Base-by-base conservation (phyloP, 805 yeast genomes). In the Aciculoconidium aculeatum region DNA sequence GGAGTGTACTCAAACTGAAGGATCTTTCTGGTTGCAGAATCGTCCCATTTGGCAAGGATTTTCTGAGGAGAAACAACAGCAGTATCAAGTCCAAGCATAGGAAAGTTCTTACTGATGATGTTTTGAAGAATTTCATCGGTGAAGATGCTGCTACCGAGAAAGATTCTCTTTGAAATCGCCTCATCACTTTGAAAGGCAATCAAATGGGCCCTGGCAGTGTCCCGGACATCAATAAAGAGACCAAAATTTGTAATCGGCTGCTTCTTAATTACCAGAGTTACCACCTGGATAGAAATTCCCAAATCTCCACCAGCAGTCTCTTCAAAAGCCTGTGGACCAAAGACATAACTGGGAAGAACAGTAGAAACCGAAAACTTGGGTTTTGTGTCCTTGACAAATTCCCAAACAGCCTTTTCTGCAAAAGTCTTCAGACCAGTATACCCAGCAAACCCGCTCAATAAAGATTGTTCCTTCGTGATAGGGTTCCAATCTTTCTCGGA, bases 281-380 rank as follows among this genome's bases (percentile, higher is more conserved):
- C 12, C 4, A 26, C 6, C 17, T 30, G 33, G 9, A 30, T 16
- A 7, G 40, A 25, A 6, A 28, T 14, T 20, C 35, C 35, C 28
- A 37, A 35, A 15, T 22, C 25, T 4, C 17, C 28, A 21, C 21
- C 16, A 22, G 23, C 32, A 30, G 41, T 46, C 5, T 36, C 32
- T 9, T 40, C 53, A 33, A 40, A 70, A 12, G 60, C 64, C 42
- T 75, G 77, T 5, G 82, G 82, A 4, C 82, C 83, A 40, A 72
- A 65, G 1, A 75, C 79, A 46, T 57, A 72, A 8, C 68, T 66
- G 7, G 82, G 81, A 39, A 71, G 70, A 12, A 77, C 64, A 2
- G 71, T 60, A 20, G 67, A 55, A 29, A 75, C 43, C 20, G 58
- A 56, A 49, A 75, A 66, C 28, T 49, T 46, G 25, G 48, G 46